A percentile compares a stretch with the other conserved stretches of the same genome.
phyloP scores from a whole-genome alignment of 768 basidiomycete species.

The Leccinum imitatum region DNA sequence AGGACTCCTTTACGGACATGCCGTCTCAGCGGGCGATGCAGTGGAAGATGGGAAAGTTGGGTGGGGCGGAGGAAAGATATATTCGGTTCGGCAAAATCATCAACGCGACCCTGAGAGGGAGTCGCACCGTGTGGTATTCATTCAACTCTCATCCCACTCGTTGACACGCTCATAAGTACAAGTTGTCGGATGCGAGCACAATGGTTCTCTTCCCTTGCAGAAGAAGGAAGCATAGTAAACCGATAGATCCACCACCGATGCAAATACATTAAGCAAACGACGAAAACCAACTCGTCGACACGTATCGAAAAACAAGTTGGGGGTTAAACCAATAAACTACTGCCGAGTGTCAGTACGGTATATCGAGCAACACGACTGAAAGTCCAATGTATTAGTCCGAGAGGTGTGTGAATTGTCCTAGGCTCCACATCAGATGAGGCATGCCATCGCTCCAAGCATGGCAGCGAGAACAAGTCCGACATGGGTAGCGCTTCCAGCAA shows the following conservation, averaged over 20 bases:
- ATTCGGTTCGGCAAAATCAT: background rate
- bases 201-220: background rate
- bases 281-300: background rate
- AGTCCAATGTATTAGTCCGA: background rate
- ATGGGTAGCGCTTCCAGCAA: conserved; percentile 14
- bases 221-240: background rate
- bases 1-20: conserved; percentile 45
- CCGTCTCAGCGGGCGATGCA: background rate
- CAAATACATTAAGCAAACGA: background rate
- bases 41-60: background rate
- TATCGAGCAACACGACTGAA: conserved; percentile 4
- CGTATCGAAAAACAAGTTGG: background rate
- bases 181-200: too few species aligned
- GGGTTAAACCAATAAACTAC: background rate
- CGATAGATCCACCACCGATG: background rate
- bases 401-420: background rate
- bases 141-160: background rate
- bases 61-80: background rate
- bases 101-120: background rate
- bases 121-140: background rate
- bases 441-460: conserved; percentile 14
- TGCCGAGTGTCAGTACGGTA: background rate
- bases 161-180: background rate
- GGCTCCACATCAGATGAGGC: conserved; percentile 9
- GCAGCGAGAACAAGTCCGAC: conserved; percentile 11